Evolutionary conservation across 495 filamentous ascomycete species (phyloP).

Genomic region (Daldinia caldariorum): DNA sequence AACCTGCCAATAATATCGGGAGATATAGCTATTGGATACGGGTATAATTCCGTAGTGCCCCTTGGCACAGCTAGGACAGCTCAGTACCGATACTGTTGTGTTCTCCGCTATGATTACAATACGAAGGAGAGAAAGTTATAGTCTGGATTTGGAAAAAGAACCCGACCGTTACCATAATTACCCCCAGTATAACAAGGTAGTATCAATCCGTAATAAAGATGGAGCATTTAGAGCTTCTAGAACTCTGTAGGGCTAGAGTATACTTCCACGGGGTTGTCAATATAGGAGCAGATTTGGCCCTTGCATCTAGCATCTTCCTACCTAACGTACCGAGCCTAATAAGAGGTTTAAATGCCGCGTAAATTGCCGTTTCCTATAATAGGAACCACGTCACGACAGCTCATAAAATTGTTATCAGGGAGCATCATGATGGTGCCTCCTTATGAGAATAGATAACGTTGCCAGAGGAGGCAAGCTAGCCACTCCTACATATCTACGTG

Average conservation of each 20-base stretch:
- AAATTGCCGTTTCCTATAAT: slow-evolving; percentile 23
- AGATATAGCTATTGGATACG: slow-evolving; percentile 34
- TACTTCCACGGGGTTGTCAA: not conserved
- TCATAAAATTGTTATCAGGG: slow-evolving; percentile 20
- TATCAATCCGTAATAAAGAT: slow-evolving; percentile 38
- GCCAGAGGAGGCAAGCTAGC: not conserved
- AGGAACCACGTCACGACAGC: slow-evolving; percentile 29
- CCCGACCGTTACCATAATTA: slow-evolving; percentile 43
- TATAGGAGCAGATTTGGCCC: not conserved
- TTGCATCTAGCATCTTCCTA: too few relatives aligned
- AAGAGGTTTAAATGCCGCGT: slow-evolving; percentile 3
- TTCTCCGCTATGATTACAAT: slow-evolving; percentile 39
- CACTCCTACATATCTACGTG: not conserved
- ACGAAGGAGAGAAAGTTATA: slow-evolving; percentile 35
- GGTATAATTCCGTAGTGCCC: slow-evolving; percentile 18
- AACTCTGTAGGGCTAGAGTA: slow-evolving; percentile 9
- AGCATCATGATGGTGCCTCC: slow-evolving; percentile 16
- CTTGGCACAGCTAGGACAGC: slow-evolving; percentile 32
- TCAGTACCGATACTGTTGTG: slow-evolving; percentile 44
- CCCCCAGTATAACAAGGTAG: slow-evolving; percentile 43
- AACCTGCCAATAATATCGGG: slow-evolving; percentile 26
- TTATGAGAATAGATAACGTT: not conserved
- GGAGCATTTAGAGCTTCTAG: slow-evolving; percentile 44
- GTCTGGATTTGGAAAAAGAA: slow-evolving; percentile 30
- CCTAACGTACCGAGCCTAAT: slow-evolving; percentile 20